phyloP scores from a whole-genome alignment of 1,284 basidiomycete genomes.

The Schizopora paradoxa region DNA sequence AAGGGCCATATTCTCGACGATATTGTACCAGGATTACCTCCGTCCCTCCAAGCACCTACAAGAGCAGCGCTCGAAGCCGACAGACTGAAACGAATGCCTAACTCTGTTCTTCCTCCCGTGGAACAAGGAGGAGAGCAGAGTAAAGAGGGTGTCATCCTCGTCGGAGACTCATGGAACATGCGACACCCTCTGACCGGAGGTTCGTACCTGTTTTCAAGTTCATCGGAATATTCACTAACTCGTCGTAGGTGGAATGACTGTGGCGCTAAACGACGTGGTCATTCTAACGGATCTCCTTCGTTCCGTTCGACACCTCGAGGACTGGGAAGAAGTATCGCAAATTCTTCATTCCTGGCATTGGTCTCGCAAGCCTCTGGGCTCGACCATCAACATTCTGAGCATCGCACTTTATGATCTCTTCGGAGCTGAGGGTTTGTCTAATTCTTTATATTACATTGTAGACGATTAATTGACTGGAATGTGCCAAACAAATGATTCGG shows the following conservation, averaged over 20 bases:
- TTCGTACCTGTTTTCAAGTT: conserved; percentile 11
- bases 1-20: conserved; percentile 67
- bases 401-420: conserved; percentile 91
- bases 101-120: conserved; percentile 86
- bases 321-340: conserved; percentile 60
- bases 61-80: conserved; percentile 60
- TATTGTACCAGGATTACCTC: conserved; percentile 77
- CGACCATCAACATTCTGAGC: conserved; percentile 87
- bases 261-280: conserved; percentile 83
- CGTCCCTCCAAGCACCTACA: conserved; percentile 58
- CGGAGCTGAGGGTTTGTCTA: conserved; percentile 74
- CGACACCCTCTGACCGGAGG: conserved; percentile 95
- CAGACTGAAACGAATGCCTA: conserved; percentile 89
- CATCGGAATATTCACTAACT: neutral
- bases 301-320: conserved; percentile 41
- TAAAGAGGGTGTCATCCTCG: conserved; percentile 76
- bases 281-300: conserved; percentile 62
- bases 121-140: conserved; percentile 62
- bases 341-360: conserved; percentile 77
- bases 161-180: conserved; percentile 99
- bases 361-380: conserved; percentile 73
- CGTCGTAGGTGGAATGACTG: conserved; percentile 77
- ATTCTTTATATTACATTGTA: conserved; percentile 18
- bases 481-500: neutral
- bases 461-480: conserved; percentile 10